Percentiles rank a stretch among this genome's conserved stretches.
Evolutionary conservation across 345 rosid species (phyloP).

Genomic region (Trapa incisa): DNA sequence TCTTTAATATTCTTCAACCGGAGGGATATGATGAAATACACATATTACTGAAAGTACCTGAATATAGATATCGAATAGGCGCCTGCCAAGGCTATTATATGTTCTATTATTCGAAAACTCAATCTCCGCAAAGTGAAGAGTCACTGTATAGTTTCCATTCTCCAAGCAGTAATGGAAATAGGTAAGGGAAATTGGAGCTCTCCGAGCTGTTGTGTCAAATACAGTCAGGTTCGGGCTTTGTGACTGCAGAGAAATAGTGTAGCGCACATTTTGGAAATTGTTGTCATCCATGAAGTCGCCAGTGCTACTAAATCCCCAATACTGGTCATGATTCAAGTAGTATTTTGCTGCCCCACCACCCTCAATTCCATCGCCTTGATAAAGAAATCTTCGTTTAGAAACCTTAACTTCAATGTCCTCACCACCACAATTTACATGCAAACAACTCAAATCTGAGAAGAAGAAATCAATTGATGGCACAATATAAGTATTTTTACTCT

Average conservation of each 20-base stretch:
- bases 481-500: background rate
- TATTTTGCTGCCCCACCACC: slow-evolving; percentile 28
- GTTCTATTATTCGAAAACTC: slow-evolving; percentile 28
- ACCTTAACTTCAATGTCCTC: slow-evolving; percentile 8
- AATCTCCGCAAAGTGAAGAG: slow-evolving; percentile 44
- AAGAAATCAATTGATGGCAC: background rate
- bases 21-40: no score
- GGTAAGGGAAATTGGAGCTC: slow-evolving; percentile 36
- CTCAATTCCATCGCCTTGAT: slow-evolving; percentile 23
- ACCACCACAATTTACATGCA: slow-evolving; percentile 44
- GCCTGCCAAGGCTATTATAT: slow-evolving; percentile 28
- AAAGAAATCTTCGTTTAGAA: slow-evolving; percentile 12
- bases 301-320: slow-evolving; percentile 47
- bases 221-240: slow-evolving; percentile 9
- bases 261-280: slow-evolving; percentile 6
- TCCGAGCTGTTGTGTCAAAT: slow-evolving; percentile 36
- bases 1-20: no score
- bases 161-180: slow-evolving; percentile 40
- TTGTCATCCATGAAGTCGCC: slow-evolving; percentile 40
- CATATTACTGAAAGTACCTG: slow-evolving; percentile 23
- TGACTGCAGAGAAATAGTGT: slow-evolving; percentile 8
- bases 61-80: slow-evolving; percentile 35
- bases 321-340: slow-evolving; percentile 7
- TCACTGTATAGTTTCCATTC: slow-evolving; percentile 39
- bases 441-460: slow-evolving; percentile 16